Conservation (phyloP, 345 rosid species). For the Eucalyptus leucophloia region DNA sequence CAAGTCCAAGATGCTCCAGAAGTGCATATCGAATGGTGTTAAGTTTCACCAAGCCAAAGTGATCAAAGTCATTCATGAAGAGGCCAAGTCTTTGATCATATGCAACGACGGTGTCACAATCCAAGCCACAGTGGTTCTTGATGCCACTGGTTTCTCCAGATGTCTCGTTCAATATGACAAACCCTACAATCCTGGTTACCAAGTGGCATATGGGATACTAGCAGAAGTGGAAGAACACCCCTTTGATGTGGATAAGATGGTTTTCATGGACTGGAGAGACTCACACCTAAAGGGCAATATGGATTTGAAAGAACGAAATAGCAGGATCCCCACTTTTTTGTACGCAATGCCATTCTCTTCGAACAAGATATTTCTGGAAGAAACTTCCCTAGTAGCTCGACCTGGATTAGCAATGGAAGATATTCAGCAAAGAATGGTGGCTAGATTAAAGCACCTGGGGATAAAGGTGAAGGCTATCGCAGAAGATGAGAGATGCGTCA, state of each 20-base stretch:
- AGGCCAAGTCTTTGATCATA: constrained; percentile 60
- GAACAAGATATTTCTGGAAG: constrained; percentile 76
- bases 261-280: constrained; percentile 99
- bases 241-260: constrained; percentile 85
- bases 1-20: constrained; percentile 87
- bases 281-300: constrained; percentile 38
- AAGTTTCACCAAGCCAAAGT: constrained; percentile 91
- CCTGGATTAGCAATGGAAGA: constrained; percentile 80
- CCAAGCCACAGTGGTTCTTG: constrained; percentile 82
- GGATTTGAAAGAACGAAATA: constrained; percentile 48
- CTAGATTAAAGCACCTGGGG: constrained; percentile 77
- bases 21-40: constrained; percentile 77
- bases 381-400: constrained; percentile 87
- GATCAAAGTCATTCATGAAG: constrained; percentile 75
- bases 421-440: constrained; percentile 92
- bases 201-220: constrained; percentile 86
- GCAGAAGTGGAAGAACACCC: constrained; percentile 97
- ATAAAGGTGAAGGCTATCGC: constrained; percentile 72
- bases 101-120: constrained; percentile 81
- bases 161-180: constrained; percentile 92
- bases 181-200: constrained; percentile 95
- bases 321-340: constrained; percentile 73
- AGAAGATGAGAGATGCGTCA: constrained; percentile 88
- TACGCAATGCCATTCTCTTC: constrained; percentile 95
- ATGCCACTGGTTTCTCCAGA: constrained; percentile 95